Base-by-base conservation (phyloP, 257 asterid species). In the Ballota nigra region DNA sequence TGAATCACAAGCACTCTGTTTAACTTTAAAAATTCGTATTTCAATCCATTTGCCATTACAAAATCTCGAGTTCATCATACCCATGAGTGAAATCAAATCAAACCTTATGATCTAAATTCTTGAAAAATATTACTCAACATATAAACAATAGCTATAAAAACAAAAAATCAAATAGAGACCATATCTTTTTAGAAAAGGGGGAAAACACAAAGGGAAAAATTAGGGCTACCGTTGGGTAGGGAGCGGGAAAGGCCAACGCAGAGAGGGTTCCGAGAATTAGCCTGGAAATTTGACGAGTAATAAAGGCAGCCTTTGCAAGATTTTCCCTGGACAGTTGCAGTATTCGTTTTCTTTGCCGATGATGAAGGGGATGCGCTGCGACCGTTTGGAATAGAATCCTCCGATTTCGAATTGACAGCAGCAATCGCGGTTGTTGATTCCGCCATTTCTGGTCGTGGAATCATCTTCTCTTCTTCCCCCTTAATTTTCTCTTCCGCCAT, bases 191-290 rank as follows among this genome's bases (percentile, higher is more conserved):
- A n/a, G n/a, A n/a, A 65, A 13, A 11, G 3, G 22, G 12, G 20
- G 15, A 24, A 26, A 38, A 4, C 8, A 5, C 8, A n/a, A n/a
- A n/a, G 6, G 47, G 20, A 8, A 22, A 70, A 71, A 72, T 70
- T 73, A 77, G 82, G 84, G 67, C 6, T 83, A 90, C 97, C 96
- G 29, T 68, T 75, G 51, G 97, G 91, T 70, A 90, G 86, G 43
- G 98, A 85, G 66, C 92, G 89, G 74, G 91, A 70, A 68, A 93
- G 68, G 31, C 98, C 98, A 22, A 93, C 84, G 77, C 98, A 93
- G 19, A 87, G 83, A 78, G 98, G 97, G 19, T 86, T 85, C 63
- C 89, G 81, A 34, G 93, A 85, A 76, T 79, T 77, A 81, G 96
- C 73, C 80, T 85, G 85, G 81, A 85, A 66, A 58, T 74, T 78